phyloP scores from a whole-genome alignment of 1,284 basidiomycete species.

The Phellopilus nigrolimitatus region DNA sequence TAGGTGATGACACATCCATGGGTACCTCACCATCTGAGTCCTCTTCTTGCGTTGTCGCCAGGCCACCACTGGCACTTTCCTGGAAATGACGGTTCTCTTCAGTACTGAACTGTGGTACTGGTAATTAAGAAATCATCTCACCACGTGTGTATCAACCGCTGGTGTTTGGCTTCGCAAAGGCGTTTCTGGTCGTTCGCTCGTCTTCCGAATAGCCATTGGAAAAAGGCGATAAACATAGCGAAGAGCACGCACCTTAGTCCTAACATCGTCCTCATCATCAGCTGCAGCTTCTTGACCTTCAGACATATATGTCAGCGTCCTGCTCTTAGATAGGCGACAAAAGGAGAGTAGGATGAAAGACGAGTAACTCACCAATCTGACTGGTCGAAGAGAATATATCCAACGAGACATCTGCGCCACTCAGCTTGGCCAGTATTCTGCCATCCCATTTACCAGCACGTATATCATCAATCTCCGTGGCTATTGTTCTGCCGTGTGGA shows the following conservation, averaged over 20 bases:
- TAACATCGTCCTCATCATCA: too few species aligned
- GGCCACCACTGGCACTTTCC: neutral
- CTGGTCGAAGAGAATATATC: neutral
- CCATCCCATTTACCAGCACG: constrained; percentile 65
- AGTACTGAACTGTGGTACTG: neutral
- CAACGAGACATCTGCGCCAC: neutral
- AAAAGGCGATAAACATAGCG: too few species aligned
- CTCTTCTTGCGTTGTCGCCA: neutral
- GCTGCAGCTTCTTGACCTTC: too few species aligned
- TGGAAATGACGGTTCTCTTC: neutral
- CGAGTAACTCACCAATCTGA: neutral
- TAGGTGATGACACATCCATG: constrained; percentile 11
- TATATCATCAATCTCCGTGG: constrained; percentile 71
- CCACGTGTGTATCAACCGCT: too few species aligned
- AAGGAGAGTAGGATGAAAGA: neutral
- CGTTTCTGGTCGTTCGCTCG: too few species aligned
- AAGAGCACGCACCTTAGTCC: too few species aligned
- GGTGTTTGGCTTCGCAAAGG: too few species aligned
- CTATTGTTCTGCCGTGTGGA: constrained; percentile 42
- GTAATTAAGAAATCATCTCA: too few species aligned
- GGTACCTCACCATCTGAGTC: constrained; percentile 5
- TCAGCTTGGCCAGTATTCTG: constrained; percentile 24
- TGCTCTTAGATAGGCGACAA: neutral
- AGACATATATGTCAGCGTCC: too few species aligned
- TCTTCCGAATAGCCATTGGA: too few species aligned